These are phyloP conservation scores for Penicillium odoratum DNA, from an alignment of 495 filamentous ascomycete genomes.

Conservation along the genomic window DNA sequence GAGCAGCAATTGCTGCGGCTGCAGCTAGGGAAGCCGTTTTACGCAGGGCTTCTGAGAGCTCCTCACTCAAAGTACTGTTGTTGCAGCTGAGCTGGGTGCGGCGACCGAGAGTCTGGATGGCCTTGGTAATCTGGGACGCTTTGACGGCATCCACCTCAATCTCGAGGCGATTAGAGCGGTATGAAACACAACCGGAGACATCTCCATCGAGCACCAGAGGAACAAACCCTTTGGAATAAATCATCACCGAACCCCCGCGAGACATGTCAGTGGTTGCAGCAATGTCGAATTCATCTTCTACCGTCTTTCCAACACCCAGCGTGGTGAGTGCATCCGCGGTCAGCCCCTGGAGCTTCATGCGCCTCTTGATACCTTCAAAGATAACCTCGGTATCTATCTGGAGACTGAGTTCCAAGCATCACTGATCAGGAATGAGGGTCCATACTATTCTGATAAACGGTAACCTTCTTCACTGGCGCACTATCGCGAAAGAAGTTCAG, in stretches of 20 bases:
- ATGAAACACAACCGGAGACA: slow-evolving; percentile 26
- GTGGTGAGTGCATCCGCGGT: slow-evolving; percentile 53
- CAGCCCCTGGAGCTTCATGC: slow-evolving; percentile 46
- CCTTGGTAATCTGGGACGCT: slow-evolving; percentile 47
- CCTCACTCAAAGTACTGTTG: slow-evolving; percentile 39
- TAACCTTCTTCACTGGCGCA: slow-evolving; percentile 60
- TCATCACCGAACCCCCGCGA: slow-evolving; percentile 46
- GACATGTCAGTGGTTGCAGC: slow-evolving; percentile 57
- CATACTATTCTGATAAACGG: slow-evolving; percentile 53
- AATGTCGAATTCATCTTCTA: slow-evolving; percentile 58
- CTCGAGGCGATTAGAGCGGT: slow-evolving; percentile 26
- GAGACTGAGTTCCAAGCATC: not conserved
- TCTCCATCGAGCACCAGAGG: slow-evolving; percentile 40
- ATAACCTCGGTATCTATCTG: slow-evolving; percentile 46
- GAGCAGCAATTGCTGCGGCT: slow-evolving; percentile 54
- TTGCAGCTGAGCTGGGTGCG: slow-evolving; percentile 54
- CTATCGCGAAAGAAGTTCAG: slow-evolving; percentile 62
- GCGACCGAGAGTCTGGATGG: slow-evolving; percentile 45
- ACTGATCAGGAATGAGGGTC: not conserved
- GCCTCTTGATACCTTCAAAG: slow-evolving; percentile 59
- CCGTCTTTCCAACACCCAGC: slow-evolving; percentile 55
- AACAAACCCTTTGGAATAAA: slow-evolving; percentile 53
- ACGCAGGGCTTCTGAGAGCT: slow-evolving; percentile 46
- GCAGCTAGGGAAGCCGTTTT: slow-evolving; percentile 53
- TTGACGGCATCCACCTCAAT: slow-evolving; percentile 48